These are phyloP conservation scores for Beta vulgaris DNA, from an alignment of 148 eudicot species.

Conservation along the genomic window DNA sequence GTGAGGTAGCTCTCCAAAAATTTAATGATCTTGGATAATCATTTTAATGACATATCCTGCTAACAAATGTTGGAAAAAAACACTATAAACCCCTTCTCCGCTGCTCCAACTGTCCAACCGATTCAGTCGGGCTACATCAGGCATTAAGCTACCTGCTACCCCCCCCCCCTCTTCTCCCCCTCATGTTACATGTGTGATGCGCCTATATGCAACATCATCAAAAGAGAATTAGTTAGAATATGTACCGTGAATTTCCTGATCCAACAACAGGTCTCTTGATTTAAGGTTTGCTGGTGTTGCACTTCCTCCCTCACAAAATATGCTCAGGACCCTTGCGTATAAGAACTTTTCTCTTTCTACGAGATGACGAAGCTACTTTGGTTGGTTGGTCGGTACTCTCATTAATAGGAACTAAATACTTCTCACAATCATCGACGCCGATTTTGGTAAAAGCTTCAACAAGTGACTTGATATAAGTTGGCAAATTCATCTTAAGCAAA, in stretches of 20 bases:
- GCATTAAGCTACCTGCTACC: no score
- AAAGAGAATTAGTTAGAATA: neutral
- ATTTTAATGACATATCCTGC: neutral
- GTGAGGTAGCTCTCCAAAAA: no score
- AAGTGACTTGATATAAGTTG: constrained; percentile 28
- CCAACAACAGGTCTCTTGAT: neutral
- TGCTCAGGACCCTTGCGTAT: neutral
- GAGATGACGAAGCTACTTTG: constrained; percentile 5
- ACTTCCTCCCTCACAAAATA: neutral
- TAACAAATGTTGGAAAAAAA: neutral
- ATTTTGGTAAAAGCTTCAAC: constrained; percentile 41
- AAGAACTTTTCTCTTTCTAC: neutral
- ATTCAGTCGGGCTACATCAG: no score
- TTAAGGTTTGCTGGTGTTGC: neutral
- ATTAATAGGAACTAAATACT: constrained; percentile 24
- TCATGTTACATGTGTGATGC: neutral
- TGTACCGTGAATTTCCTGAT: neutral
- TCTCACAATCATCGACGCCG: constrained; percentile 38
- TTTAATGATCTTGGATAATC: neutral
- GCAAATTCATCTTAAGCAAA: constrained; percentile 23
- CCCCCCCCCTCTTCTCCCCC: no score
- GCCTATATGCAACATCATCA: neutral
- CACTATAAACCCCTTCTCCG: neutral
- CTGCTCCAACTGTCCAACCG: no score
- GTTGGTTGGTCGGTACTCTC: constrained; percentile 2